These are phyloP conservation scores for Catunica adiposa DNA, from an alignment of 2,329 filamentous ascomycete species.

Conservation along the genomic window DNA sequence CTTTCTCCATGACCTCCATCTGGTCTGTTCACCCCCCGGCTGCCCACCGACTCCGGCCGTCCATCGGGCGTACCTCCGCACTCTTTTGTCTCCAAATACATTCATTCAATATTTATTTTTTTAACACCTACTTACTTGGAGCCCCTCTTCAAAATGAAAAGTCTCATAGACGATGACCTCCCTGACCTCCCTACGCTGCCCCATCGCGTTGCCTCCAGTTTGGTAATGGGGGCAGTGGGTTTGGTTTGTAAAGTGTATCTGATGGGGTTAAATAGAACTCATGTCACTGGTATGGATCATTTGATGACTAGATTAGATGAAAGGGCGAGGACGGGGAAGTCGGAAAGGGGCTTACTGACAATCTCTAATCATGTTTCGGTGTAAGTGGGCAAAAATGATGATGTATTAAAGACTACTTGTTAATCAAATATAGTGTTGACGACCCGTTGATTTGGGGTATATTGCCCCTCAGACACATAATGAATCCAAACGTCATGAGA, in stretches of 20 bases:
- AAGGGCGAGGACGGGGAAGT: constrained; percentile 40
- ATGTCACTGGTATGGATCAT: constrained; percentile 58
- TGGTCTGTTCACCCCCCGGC: no score
- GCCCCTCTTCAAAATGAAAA: neutral
- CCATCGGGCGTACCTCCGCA: no score
- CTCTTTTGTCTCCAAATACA: no score
- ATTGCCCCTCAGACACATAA: constrained; percentile 56
- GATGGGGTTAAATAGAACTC: constrained; percentile 54
- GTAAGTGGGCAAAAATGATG: no score
- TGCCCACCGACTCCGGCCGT: no score
- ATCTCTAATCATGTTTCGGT: constrained; percentile 32
- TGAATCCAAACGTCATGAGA: constrained; percentile 58
- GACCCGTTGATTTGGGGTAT: constrained; percentile 91
- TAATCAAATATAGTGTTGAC: constrained; percentile 67
- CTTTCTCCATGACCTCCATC: no score
- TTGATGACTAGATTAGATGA: constrained; percentile 64
- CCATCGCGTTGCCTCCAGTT: constrained; percentile 58
- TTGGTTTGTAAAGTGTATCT: constrained; percentile 59
- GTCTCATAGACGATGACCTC: neutral
- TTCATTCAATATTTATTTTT: no score
- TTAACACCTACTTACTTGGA: no score
- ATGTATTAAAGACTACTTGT: no score
- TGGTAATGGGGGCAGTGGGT: constrained; percentile 58
- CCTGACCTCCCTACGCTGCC: constrained; percentile 38
- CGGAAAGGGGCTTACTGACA: constrained; percentile 67